Evolutionary conservation across 768 basidiomycete genomes (phyloP).

Genomic region (Hypholoma sublateritium): DNA sequence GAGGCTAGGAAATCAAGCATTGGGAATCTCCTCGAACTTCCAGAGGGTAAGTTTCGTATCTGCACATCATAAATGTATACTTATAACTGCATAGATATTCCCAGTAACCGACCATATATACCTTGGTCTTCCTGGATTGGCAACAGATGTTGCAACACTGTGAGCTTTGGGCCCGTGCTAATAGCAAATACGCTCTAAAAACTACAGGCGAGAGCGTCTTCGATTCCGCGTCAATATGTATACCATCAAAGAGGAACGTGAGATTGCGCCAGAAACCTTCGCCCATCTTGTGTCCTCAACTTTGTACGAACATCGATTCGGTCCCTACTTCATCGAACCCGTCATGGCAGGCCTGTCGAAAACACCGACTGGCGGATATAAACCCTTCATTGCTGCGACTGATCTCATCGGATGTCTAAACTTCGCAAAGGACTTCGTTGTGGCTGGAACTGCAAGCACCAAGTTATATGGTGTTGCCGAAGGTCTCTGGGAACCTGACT

Average conservation of each 20-base stretch:
- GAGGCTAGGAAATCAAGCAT: constrained; percentile 83
- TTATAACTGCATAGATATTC: constrained; percentile 66
- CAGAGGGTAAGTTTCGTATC: constrained; percentile 67
- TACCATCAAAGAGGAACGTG: constrained; percentile 97
- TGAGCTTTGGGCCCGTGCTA: constrained; percentile 33
- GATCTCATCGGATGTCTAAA: constrained; percentile 94
- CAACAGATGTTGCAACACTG: constrained; percentile 92
- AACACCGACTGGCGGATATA: constrained; percentile 66
- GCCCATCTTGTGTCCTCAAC: constrained; percentile 94
- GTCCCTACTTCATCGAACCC: constrained; percentile 95
- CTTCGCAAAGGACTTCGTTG: constrained; percentile 96
- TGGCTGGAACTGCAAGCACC: constrained; percentile 87
- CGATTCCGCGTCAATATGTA: constrained; percentile 98
- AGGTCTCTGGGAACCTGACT: constrained; percentile 96
- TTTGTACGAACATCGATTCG: constrained; percentile 93
- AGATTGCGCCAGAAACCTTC: constrained; percentile 95
- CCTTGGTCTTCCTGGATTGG: constrained; percentile 89
- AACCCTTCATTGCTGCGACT: constrained; percentile 93
- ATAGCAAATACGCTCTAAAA: neutral
- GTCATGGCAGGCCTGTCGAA: constrained; percentile 90
- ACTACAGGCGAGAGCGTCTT: constrained; percentile 79
- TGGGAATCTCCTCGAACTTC: constrained; percentile 89
- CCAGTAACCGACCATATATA: constrained; percentile 91
- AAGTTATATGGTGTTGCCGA: constrained; percentile 98
- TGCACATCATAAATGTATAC: constrained; percentile 11